These are phyloP conservation scores for Groenewaldozyma salmanticensis DNA, from an alignment of 805 yeast species.

Conservation along the genomic window DNA sequence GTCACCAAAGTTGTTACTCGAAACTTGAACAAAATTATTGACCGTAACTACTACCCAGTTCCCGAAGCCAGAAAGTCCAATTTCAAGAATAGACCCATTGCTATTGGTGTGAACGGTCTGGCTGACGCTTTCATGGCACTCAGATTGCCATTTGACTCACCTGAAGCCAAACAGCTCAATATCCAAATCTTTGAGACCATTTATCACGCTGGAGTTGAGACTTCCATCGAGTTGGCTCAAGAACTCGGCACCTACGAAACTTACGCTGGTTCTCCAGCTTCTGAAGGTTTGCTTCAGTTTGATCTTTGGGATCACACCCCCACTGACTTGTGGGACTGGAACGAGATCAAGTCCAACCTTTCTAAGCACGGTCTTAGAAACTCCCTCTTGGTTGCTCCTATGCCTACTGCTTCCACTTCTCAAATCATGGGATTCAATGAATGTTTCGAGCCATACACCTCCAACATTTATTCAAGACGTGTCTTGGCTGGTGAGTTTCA, in stretches of 20 bases:
- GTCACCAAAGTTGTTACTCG: conserved; percentile 63
- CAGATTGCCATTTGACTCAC: conserved; percentile 72
- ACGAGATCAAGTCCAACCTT: conserved; percentile 45
- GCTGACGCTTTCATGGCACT: conserved; percentile 76
- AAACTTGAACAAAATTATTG: conserved; percentile 74
- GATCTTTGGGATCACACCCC: conserved; percentile 79
- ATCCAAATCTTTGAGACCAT: conserved; percentile 84
- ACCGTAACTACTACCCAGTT: conserved; percentile 73
- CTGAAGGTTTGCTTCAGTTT: conserved; percentile 70
- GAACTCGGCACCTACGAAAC: conserved; percentile 59
- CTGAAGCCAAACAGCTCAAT: conserved; percentile 62
- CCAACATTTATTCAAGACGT: conserved; percentile 79
- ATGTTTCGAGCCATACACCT: conserved; percentile 89
- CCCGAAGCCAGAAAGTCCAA: conserved; percentile 62
- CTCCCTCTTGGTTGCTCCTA: conserved; percentile 80
- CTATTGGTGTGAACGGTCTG: conserved; percentile 90
- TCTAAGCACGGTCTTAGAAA: conserved; percentile 61
- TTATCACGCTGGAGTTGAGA: conserved; percentile 83
- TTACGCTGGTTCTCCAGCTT: conserved; percentile 76
- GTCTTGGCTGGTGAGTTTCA: conserved; percentile 89
- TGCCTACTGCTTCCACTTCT: conserved; percentile 97
- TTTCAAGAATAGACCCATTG: conserved; percentile 74
- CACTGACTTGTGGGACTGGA: conserved; percentile 75
- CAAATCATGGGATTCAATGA: conserved; percentile 88
- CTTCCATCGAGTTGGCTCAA: conserved; percentile 68